Evolutionary conservation across 495 filamentous ascomycete genomes (phyloP).

Genomic region (Trichodelitschia bisporula): DNA sequence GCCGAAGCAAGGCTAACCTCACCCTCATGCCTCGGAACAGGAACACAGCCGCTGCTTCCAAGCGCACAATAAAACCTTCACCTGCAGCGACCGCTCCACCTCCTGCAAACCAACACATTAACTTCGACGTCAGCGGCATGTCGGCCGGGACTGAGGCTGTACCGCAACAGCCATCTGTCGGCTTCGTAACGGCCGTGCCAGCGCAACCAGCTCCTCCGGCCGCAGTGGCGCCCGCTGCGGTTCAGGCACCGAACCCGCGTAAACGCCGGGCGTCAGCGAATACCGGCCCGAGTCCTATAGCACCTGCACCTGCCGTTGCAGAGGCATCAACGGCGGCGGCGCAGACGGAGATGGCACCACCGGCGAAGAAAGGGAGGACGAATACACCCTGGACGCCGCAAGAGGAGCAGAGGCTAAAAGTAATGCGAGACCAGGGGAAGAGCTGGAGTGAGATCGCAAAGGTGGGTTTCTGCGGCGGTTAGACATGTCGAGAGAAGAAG

Average conservation of each 20-base stretch:
- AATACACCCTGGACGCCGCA: slow-evolving; percentile 95
- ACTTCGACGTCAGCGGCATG: too few species aligned
- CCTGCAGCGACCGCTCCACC: slow-evolving; percentile 7
- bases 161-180: too few species aligned
- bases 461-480: slow-evolving; percentile 26
- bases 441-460: slow-evolving; percentile 98
- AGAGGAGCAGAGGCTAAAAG: slow-evolving; percentile 79
- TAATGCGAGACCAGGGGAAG: slow-evolving; percentile 74
- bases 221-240: slow-evolving; percentile 4
- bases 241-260: slow-evolving; percentile 2
- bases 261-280: too few species aligned
- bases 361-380: slow-evolving; percentile 75
- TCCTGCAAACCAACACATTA: too few species aligned
- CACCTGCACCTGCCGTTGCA: too few species aligned
- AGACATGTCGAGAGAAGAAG: too few species aligned
- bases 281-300: too few species aligned
- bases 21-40: too few species aligned
- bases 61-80: slow-evolving; percentile 11
- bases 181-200: too few species aligned
- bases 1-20: too few species aligned
- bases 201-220: slow-evolving; percentile 5
- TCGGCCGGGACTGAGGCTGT: too few species aligned
- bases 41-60: slow-evolving; percentile 8
- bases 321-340: not conserved
- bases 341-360: slow-evolving; percentile 16